Base-by-base conservation (phyloP, 768 basidiomycete species). In the Auricularia heimuer region DNA sequence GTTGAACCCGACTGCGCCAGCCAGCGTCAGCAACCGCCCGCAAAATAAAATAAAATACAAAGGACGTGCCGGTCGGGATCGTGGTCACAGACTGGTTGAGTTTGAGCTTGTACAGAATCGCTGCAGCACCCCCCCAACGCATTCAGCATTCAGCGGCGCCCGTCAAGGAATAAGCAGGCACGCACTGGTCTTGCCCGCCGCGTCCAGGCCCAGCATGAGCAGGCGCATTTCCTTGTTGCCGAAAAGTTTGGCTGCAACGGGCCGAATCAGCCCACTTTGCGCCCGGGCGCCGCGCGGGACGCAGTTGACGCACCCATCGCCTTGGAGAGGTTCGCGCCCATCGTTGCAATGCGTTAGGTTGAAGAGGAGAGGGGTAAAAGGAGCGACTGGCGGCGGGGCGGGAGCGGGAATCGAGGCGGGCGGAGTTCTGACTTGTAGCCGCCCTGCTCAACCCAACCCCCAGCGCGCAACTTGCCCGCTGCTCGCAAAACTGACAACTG, bases 221-320 rank as follows among this genome's bases (percentile, higher is more conserved):
- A 96, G 79, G 72, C 94, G 81, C 96, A 98, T 98, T 83, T 98
- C 96, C 84, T 94, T 96, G 84, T 94, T 98, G 68, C 94, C 95
- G 76, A 98, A 98, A 70, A 98, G 80, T 80, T 90, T 92, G 74
- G 85, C 94, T 96, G 72, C 12, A 54, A 54, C 65, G 70, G n/a
- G 63, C 64, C 33, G 65, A 63, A 36, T 35, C 24, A 24, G 42
- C 51, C 65, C 62, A 64, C 58, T 62, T 54, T 64, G 44, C 44
- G 35, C 35, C 51, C 64, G 64, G 58, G 65, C 47, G 63, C 12
- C 66, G 56, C 65, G 36, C 14, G 16, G 37, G 33, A 61, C 14
- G 10, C 6, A 37, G 54, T 18, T 7, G 71, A 29, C 83, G 70
- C 70, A 90, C 90, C 82, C 76, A 93, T 77, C 44, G 90, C 85